Evolutionary conservation across 2,329 filamentous ascomycete genomes (phyloP), one percentile per base, ranked within the genome.

Genomic region (Septoria linicola): DNA sequence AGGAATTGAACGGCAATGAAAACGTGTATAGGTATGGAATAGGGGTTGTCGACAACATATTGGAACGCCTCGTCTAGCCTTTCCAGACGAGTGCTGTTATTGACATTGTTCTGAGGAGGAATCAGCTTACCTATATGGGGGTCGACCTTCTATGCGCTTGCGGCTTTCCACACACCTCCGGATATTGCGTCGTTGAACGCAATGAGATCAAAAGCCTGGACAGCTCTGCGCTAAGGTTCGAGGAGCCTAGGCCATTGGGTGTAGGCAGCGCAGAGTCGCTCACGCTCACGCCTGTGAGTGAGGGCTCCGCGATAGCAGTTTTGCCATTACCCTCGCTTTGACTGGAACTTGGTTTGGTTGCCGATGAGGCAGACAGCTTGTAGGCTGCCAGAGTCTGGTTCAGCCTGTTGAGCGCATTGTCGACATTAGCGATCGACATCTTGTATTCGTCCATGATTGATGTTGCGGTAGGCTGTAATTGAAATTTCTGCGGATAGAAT

Each of bases 1-100:
- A 83, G 80, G 69, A 96, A 83, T 35, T 87, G 75, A 27, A 80
- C 73, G 19, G 89, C 89, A 25, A 91, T 82, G 57, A 85, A 79
- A 36, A 68, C 51, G 35, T 66, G 63, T 4, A 65, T 32, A 3
- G 62, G 56, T 10, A 61, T 51, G 17, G 50, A 57, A 44, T 61
- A 61, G n/a, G 59, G 53, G 21, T 54, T 51, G 27, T 51, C 43
- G 17, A 39, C 49, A 17, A 53, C 31, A 39, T 51, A 44, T 25
- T 27, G 27, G n/a, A 46, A 43, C 16, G 55, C 49, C 36, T 53
- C 44, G 27, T 53, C 43, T 14, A 61, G 27, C 39, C 57, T 47
- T 21, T 45, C 49, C 16, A 59, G 21, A 31, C 51, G 34, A 16
- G 40, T 41, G 14, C 49, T 37, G 21, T 43, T 31, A 19, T 37